Evolutionary conservation across 1,284 basidiomycete genomes (phyloP).

Genomic region (Pterulicium gracile): DNA sequence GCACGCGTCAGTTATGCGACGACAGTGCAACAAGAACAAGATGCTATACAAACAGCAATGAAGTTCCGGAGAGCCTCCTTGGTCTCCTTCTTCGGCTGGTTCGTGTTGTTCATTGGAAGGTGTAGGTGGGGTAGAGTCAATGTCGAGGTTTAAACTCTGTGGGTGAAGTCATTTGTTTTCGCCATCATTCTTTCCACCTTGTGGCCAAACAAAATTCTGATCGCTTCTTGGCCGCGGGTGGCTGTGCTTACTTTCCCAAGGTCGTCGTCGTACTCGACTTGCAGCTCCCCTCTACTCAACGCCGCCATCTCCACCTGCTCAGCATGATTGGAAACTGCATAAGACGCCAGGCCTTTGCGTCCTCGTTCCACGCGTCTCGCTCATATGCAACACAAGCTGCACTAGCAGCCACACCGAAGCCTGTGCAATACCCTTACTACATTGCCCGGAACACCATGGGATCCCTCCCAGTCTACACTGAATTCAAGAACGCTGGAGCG

Average conservation of each 20-base stretch:
- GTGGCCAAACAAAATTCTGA: too few species aligned
- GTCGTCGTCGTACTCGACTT: too few species aligned
- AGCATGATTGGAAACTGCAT: conserved; percentile 1
- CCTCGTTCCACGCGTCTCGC: neutral
- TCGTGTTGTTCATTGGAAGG: neutral
- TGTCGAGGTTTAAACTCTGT: neutral
- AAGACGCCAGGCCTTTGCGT: neutral
- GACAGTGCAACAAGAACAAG: conserved; percentile 3
- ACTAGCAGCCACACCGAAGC: neutral
- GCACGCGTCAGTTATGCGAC: too few species aligned
- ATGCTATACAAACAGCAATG: conserved; percentile 22
- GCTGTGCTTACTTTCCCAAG: too few species aligned
- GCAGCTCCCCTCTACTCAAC: too few species aligned
- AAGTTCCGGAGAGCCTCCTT: conserved; percentile 22
- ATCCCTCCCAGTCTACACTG: conserved; percentile 38
- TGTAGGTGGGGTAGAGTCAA: neutral
- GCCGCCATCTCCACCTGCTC: too few species aligned
- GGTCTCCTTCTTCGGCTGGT: conserved; percentile 3
- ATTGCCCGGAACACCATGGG: conserved; percentile 35
- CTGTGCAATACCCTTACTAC: conserved; percentile 23
- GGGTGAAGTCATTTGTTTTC: neutral
- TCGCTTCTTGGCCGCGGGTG: too few species aligned
- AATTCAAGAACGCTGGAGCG: conserved; percentile 33
- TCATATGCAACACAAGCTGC: neutral
- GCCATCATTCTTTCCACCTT: conserved; percentile 3